These are phyloP conservation scores for Neurospora hispaniola DNA, from an alignment of 495 filamentous ascomycete species.

Conservation along the genomic window DNA sequence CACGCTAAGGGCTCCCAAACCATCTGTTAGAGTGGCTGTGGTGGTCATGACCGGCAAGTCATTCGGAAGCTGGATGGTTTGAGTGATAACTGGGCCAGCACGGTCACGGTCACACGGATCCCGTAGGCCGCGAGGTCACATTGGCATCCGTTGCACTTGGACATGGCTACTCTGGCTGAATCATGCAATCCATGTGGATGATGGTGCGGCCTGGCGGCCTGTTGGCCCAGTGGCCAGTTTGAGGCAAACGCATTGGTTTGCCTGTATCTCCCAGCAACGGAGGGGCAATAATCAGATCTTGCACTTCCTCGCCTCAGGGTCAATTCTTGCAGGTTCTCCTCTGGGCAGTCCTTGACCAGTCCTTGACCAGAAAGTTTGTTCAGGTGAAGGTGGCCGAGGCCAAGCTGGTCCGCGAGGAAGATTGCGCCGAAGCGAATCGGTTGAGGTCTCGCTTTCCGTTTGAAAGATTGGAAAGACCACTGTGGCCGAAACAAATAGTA, in stretches of 20 bases:
- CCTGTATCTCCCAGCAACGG: background rate
- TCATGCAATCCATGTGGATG: background rate
- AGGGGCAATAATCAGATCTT: conserved; percentile 48
- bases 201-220: conserved; percentile 49
- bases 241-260: background rate
- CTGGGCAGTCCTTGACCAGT: conserved; percentile 48
- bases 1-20: background rate
- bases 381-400: background rate
- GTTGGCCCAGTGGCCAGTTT: background rate
- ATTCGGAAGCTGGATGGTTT: background rate
- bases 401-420: background rate
- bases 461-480: background rate
- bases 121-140: background rate
- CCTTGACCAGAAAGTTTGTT: conserved; percentile 15
- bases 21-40: background rate
- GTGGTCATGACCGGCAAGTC: background rate
- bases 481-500: background rate
- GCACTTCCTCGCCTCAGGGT: conserved; percentile 17
- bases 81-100: conserved; percentile 2
- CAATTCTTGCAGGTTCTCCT: conserved; percentile 65
- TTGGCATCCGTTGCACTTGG: background rate
- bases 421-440: background rate
- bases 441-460: background rate
- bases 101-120: background rate
- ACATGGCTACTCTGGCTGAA: background rate